Evolutionary conservation across 306 rosid species (phyloP).

Genomic region (Cicer yamashitae): DNA sequence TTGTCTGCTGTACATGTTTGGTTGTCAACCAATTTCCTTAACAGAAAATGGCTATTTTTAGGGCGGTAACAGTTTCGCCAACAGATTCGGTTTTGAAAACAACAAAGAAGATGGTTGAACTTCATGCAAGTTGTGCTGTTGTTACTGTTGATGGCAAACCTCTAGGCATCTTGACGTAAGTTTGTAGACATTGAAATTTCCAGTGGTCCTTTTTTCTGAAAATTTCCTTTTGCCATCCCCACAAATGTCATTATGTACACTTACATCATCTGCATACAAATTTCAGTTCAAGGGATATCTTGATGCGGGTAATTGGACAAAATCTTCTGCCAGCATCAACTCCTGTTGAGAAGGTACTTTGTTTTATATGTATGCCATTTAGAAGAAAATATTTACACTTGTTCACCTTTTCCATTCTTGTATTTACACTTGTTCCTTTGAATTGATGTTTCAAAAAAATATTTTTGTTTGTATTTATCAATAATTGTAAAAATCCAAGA

Average conservation of each 20-base stretch:
- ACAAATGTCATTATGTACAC: slow-evolving; percentile 5
- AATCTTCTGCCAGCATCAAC: slow-evolving; percentile 82
- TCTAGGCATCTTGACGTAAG: slow-evolving; percentile 93
- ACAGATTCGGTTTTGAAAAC: slow-evolving; percentile 75
- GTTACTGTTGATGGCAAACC: slow-evolving; percentile 83
- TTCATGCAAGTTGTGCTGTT: slow-evolving; percentile 76
- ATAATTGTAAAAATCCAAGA: slow-evolving; percentile 14
- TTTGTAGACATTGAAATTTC: slow-evolving; percentile 32
- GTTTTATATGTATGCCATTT: slow-evolving; percentile 34
- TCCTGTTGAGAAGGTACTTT: slow-evolving; percentile 85
- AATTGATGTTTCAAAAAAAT: not conserved
- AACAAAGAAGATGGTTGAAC: slow-evolving; percentile 93
- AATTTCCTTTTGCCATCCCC: not conserved
- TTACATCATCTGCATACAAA: slow-evolving; percentile 23
- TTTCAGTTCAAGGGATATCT: slow-evolving; percentile 89
- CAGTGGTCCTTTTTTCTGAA: slow-evolving; percentile 10
- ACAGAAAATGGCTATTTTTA: slow-evolving; percentile 54
- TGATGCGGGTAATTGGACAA: slow-evolving; percentile 93
- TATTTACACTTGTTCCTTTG: slow-evolving; percentile 32
- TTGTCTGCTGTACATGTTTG: slow-evolving; percentile 37
- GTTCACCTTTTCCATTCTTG: slow-evolving; percentile 22
- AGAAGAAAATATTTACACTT: not conserved
- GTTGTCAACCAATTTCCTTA: slow-evolving; percentile 44
- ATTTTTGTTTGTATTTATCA: not conserved
- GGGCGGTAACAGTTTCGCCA: slow-evolving; percentile 79